A percentile compares a stretch with the other conserved stretches of the same genome.
phyloP scores from a whole-genome alignment of 352 stramenopile species.

The Pythium coloratum region DNA sequence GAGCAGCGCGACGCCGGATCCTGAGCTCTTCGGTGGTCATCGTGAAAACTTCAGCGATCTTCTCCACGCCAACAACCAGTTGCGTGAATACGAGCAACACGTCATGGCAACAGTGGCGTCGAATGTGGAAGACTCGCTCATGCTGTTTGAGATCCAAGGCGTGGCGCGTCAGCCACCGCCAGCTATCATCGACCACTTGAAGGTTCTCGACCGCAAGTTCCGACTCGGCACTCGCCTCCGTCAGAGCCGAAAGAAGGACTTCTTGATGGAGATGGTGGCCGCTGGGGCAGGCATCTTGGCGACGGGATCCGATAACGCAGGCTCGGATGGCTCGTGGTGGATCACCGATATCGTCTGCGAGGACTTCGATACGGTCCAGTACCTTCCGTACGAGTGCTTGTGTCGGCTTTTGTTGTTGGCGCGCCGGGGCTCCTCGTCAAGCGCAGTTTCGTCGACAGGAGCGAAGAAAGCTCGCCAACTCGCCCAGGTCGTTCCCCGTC shows the following conservation, averaged over 20 bases:
- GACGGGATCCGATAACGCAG: slow-evolving; percentile 14
- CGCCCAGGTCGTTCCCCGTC: slow-evolving; percentile 46
- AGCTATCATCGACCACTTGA: slow-evolving; percentile 76
- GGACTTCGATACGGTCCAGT: slow-evolving; percentile 79
- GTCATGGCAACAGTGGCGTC: slow-evolving; percentile 44
- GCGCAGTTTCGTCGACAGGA: not conserved
- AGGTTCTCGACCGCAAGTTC: slow-evolving; percentile 68
- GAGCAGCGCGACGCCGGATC: slow-evolving; percentile 39
- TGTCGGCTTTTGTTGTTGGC: slow-evolving; percentile 79
- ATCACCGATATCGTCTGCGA: slow-evolving; percentile 89
- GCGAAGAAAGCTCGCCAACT: slow-evolving; percentile 26
- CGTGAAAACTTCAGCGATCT: slow-evolving; percentile 51
- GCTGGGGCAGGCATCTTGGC: slow-evolving; percentile 26
- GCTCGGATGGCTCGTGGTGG: slow-evolving; percentile 60
- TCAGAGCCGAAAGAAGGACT: slow-evolving; percentile 74
- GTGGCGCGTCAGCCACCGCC: slow-evolving; percentile 68
- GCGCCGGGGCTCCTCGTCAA: slow-evolving; percentile 23
- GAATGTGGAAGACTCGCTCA: slow-evolving; percentile 59
- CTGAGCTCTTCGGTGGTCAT: slow-evolving; percentile 63
- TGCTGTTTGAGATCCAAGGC: slow-evolving; percentile 71
- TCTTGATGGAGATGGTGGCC: slow-evolving; percentile 87
- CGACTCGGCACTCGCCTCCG: slow-evolving; percentile 77
- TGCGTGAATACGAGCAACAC: slow-evolving; percentile 74
- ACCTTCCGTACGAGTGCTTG: slow-evolving; percentile 73
- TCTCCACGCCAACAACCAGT: slow-evolving; percentile 55